These are phyloP conservation scores for Metschnikowia matae DNA, from an alignment of 805 yeast genomes.

Conservation along the genomic window DNA sequence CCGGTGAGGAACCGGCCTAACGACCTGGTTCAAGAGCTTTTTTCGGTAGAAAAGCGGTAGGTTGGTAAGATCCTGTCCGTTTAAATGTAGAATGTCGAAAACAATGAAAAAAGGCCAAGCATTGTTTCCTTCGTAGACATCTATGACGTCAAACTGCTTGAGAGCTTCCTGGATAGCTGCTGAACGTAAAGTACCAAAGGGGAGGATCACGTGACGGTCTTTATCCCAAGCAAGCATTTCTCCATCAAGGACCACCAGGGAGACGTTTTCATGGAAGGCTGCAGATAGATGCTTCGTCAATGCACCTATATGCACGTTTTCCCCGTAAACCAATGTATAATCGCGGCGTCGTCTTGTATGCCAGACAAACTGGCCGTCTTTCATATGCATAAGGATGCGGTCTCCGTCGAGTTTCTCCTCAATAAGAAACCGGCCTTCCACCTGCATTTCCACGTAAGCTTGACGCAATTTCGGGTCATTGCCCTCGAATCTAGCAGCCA, in stretches of 20 bases:
- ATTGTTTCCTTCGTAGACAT: conserved; percentile 24
- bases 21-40: conserved; percentile 41
- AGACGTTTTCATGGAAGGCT: conserved; percentile 37
- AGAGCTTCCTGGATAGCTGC: conserved; percentile 56
- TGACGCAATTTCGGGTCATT: conserved; percentile 16
- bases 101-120: conserved; percentile 55
- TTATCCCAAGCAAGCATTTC: conserved; percentile 91
- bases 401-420: conserved; percentile 97
- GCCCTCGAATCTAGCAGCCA: conserved; percentile 28
- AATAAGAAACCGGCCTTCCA: conserved; percentile 47
- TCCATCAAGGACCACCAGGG: conserved; percentile 65
- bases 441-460: conserved; percentile 13
- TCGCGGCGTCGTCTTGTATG: conserved; percentile 70
- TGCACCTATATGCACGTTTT: conserved; percentile 44
- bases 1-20: conserved; percentile 43
- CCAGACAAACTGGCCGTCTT: conserved; percentile 37
- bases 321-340: conserved; percentile 68
- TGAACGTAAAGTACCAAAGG: conserved; percentile 76
- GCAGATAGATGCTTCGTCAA: conserved; percentile 48
- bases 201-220: conserved; percentile 50
- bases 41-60: conserved; percentile 56
- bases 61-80: conserved; percentile 58
- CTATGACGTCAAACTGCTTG: conserved; percentile 27
- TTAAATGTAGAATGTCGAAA: conserved; percentile 70
- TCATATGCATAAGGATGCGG: conserved; percentile 72